These are phyloP conservation scores for Galeopsis tetrahit DNA, from an alignment of 257 asterid genomes.

Conservation along the genomic window DNA sequence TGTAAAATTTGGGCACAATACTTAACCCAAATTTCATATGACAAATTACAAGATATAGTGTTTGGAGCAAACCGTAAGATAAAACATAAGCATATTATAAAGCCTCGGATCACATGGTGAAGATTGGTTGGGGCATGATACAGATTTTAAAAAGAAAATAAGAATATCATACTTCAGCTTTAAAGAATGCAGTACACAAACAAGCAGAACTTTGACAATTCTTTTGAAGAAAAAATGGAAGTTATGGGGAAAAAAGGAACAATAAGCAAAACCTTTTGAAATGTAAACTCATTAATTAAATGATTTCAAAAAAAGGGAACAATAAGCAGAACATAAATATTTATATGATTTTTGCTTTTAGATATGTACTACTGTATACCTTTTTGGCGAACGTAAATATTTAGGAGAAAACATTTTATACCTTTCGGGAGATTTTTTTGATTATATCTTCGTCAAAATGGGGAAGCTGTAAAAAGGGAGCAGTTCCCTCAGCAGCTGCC, in stretches of 20 bases:
- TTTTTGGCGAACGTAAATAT: not conserved
- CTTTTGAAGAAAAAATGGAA: not conserved
- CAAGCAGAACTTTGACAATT: not conserved
- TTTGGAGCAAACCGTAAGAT: not conserved
- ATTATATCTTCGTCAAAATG: conserved; percentile 75
- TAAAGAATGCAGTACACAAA: conserved; percentile 5
- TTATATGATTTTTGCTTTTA: not conserved
- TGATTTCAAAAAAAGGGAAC: not conserved
- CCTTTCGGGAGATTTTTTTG: conserved; percentile 74
- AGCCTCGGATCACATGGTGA: no score
- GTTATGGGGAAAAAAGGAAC: not conserved
- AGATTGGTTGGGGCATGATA: not conserved
- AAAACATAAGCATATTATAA: not conserved
- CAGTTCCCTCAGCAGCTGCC: conserved; percentile 66
- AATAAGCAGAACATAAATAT: not conserved
- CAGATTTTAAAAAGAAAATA: not conserved
- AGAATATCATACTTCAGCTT: conserved; percentile 4
- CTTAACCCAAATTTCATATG: not conserved
- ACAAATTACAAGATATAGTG: not conserved
- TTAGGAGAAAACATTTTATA: conserved; percentile 27
- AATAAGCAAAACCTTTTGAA: not conserved
- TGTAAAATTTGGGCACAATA: not conserved
- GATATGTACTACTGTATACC: not conserved
- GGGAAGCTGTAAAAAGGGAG: conserved; percentile 93
- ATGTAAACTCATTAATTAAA: conserved; percentile 19